Conservation (phyloP, 495 filamentous ascomycete species). For the Daldinia concentrica region DNA sequence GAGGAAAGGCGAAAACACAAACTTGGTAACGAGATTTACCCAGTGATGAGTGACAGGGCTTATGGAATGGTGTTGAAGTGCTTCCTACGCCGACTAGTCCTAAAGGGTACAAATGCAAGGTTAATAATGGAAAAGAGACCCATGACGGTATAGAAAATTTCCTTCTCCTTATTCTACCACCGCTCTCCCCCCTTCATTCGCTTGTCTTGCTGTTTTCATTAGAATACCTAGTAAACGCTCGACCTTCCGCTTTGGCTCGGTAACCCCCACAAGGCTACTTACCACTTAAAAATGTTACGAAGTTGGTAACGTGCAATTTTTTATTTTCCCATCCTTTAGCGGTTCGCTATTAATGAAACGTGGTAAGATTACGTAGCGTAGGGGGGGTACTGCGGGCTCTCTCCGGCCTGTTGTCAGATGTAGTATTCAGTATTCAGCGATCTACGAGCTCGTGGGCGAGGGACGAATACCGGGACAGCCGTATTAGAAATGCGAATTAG, state of each 20-base stretch:
- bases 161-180: background rate
- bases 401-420: constrained; percentile 31
- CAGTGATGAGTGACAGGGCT: constrained; percentile 10
- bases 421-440: constrained; percentile 12
- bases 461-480: constrained; percentile 12
- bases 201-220: constrained; percentile 12
- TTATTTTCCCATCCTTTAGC: constrained; percentile 4
- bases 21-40: constrained; percentile 3
- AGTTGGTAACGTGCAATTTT: constrained; percentile 21
- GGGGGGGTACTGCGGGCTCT: constrained; percentile 5
- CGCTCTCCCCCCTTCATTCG: background rate
- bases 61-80: constrained; percentile 13
- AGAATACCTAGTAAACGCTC: constrained; percentile 23
- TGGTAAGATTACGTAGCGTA: constrained; percentile 19
- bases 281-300: constrained; percentile 16
- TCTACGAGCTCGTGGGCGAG: background rate
- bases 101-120: constrained; percentile 25
- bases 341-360: constrained; percentile 31
- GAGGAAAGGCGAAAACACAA: background rate
- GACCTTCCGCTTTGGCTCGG: constrained; percentile 42
- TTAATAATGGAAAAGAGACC: constrained; percentile 28
- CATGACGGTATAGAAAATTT: constrained; percentile 12
- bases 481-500: constrained; percentile 2
- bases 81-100: constrained; percentile 5
- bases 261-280: constrained; percentile 38